Base-by-base conservation (phyloP, 108 stramenopile genomes). In the Skeletonema grethae region DNA sequence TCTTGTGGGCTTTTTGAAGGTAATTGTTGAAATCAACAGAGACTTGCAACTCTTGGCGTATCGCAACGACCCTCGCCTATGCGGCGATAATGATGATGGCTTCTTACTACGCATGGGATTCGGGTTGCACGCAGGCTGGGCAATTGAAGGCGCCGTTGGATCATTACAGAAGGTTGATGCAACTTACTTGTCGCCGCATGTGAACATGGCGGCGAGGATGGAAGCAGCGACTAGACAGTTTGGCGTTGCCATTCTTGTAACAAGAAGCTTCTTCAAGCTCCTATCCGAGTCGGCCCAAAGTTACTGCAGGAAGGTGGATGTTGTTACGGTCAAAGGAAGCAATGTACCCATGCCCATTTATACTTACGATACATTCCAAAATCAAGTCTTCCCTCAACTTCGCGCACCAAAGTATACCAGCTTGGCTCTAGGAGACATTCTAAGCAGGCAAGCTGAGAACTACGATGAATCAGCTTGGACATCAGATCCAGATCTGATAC, bases 91-190 rank as follows among this genome's bases (percentile, higher is more conserved):
- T 39, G 83, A 64, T 16, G 60, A 16, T 16, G 38, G 41, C 35
- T 86, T 82, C 50, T 62, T 59, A 16, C 57, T 87, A 15, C 57
- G 80, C 15, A 88, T 97, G 60, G 90, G 93, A 25, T 92, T 90
- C 69, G 98, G 98, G 7, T 85, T 99, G 84, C 94, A 97, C 77
- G 93, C 96, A 1, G 98, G 98, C 28, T 99, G 98, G 98, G 94
- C 94, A 0, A 90, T 97, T 13, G 97, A 97, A 77, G 97, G 97
- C 8, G 97, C 97, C 3, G 97, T 97, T 41, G 97, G 97, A 10
- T 93, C 90, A 35, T 79, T 86, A 61, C 87, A 89, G 82, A 97
- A 97, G 80, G 93, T 97, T 58, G 97, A 97, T 78, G 97, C 97
- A 24, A 97, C 97, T 0, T 97, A 97, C 64, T 84, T 97, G n/a